Evolutionary conservation across 179 eudicot genomes (phyloP).

Genomic region (Drosera spatulata): DNA sequence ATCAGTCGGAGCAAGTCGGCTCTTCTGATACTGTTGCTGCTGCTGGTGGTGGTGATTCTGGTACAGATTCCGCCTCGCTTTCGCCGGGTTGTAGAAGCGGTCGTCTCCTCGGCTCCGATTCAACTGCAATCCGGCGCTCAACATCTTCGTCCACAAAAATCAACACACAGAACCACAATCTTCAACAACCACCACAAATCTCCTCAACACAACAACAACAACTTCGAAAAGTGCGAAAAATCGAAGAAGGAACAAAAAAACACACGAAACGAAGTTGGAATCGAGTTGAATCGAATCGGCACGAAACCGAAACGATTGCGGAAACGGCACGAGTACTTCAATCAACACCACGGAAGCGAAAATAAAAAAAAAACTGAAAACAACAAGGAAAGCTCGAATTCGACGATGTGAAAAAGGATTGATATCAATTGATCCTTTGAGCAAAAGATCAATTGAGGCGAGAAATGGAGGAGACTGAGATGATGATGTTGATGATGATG

Average conservation of each 20-base stretch:
- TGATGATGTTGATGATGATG: too few relatives aligned
- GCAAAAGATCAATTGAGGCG: too few relatives aligned
- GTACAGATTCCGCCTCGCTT: constrained; percentile 23
- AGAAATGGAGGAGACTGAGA: too few relatives aligned
- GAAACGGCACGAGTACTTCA: background rate
- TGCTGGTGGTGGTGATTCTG: constrained; percentile 10
- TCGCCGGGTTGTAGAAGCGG: constrained; percentile 52
- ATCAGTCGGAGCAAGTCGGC: constrained; percentile 24
- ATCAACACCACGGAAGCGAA: too few relatives aligned
- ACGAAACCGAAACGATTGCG: background rate
- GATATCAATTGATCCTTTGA: too few relatives aligned
- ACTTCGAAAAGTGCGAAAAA: background rate
- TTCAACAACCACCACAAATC: background rate
- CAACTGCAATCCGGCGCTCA: constrained; percentile 72
- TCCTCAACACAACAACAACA: background rate
- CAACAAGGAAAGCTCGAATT: too few relatives aligned
- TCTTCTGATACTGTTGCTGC: constrained; percentile 43
- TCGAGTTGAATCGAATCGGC: background rate
- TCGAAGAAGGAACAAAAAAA: background rate
- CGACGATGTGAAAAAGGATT: too few relatives aligned
- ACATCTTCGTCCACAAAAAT: constrained; percentile 22
- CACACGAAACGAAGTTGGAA: background rate
- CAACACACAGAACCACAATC: background rate
- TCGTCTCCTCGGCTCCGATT: constrained; percentile 56
- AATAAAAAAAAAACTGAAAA: too few relatives aligned